These are phyloP conservation scores for Sugiyamaella neomexicana DNA, from an alignment of 1,139 yeast species.

Conservation along the genomic window DNA sequence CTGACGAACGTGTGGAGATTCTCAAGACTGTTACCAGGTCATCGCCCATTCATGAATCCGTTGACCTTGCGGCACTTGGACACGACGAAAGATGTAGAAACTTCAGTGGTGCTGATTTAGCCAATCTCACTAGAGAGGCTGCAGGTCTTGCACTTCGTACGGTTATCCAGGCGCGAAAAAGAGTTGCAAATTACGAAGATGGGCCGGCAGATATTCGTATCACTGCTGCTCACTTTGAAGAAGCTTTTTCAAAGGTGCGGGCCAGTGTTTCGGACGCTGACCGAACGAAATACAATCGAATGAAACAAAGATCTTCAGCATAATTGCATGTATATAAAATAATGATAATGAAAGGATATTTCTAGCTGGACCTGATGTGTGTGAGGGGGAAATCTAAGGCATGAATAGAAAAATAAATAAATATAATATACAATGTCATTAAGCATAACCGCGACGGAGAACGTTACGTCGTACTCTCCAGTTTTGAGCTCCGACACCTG, in stretches of 20 bases:
- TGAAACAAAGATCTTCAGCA: slow-evolving; percentile 23
- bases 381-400: too few species aligned
- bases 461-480: slow-evolving; percentile 62
- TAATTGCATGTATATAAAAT: not conserved
- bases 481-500: slow-evolving; percentile 55
- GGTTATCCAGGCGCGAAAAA: slow-evolving; percentile 37
- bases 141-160: slow-evolving; percentile 82
- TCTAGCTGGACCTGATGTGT: too few species aligned
- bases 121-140: slow-evolving; percentile 89
- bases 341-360: too few species aligned
- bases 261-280: slow-evolving; percentile 93
- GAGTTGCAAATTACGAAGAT: slow-evolving; percentile 39
- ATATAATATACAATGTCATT: not conserved
- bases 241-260: slow-evolving; percentile 70
- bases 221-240: slow-evolving; percentile 61
- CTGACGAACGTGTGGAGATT: slow-evolving; percentile 76
- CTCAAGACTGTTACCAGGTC: slow-evolving; percentile 70
- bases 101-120: slow-evolving; percentile 94
- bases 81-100: slow-evolving; percentile 78
- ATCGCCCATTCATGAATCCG: slow-evolving; percentile 70
- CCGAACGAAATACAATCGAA: slow-evolving; percentile 67
- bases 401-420: slow-evolving; percentile 1
- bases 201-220: slow-evolving; percentile 42
- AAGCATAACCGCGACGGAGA: slow-evolving; percentile 20
- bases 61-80: slow-evolving; percentile 63